These are phyloP conservation scores for Aspergillus chevalieri DNA, from an alignment of 2,329 filamentous ascomycete genomes.

Conservation along the genomic window DNA sequence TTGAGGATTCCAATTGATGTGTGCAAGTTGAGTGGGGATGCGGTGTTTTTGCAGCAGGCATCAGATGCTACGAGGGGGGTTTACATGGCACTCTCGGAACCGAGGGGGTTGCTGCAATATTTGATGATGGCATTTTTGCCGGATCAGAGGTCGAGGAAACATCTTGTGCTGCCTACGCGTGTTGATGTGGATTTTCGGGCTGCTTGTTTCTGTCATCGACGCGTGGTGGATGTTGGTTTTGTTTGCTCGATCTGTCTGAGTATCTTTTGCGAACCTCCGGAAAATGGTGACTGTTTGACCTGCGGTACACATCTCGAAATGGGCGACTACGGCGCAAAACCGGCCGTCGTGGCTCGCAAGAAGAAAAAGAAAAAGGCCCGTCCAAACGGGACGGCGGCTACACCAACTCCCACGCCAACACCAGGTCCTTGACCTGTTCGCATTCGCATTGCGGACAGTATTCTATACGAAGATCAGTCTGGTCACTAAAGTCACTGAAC, in stretches of 20 bases:
- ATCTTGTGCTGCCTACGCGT: conserved; percentile 71
- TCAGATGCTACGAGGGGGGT: conserved; percentile 65
- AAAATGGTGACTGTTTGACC: conserved; percentile 67
- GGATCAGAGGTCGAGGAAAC: conserved; percentile 57
- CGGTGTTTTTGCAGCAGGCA: conserved; percentile 92
- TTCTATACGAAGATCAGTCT: no score
- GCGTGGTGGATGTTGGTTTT: conserved; percentile 84
- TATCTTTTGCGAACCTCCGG: conserved; percentile 71
- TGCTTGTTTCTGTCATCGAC: conserved; percentile 95
- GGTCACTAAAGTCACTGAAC: neutral
- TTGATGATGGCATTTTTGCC: conserved; percentile 92
- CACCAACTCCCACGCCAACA: conserved; percentile 53
- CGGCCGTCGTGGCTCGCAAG: conserved; percentile 64
- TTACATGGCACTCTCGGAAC: conserved; percentile 58
- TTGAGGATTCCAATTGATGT: conserved; percentile 88
- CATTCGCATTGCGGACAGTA: no score
- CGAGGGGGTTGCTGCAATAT: conserved; percentile 76
- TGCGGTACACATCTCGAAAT: conserved; percentile 74
- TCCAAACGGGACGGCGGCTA: conserved; percentile 43
- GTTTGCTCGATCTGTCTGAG: conserved; percentile 95
- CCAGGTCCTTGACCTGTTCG: conserved; percentile 22
- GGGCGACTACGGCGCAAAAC: conserved; percentile 68
- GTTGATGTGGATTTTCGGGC: conserved; percentile 91
- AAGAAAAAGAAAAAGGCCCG: conserved; percentile 73
- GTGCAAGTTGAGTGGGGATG: conserved; percentile 73